Percentiles rank a stretch among this genome's conserved stretches.
phyloP scores from a whole-genome alignment of 345 rosid genomes.

The Eucalyptus regnans region DNA sequence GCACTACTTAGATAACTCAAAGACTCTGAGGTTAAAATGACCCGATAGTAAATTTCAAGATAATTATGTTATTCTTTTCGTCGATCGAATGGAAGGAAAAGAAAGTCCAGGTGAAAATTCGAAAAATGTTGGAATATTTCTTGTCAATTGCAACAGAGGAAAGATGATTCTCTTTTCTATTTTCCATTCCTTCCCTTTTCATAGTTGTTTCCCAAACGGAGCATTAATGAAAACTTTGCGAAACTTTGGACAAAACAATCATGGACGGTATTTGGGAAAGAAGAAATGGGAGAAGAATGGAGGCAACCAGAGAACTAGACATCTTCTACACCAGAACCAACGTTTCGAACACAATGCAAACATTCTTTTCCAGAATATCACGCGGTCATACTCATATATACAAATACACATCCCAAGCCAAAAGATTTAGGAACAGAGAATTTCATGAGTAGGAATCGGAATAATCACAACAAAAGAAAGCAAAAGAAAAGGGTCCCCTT shows the following conservation, averaged over 20 bases:
- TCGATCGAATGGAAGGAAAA: background rate
- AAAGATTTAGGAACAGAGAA: background rate
- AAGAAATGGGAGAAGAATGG: background rate
- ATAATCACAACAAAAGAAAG: background rate
- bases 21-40: accelerated
- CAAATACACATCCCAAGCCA: background rate
- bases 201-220: background rate
- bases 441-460: background rate
- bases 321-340: background rate
- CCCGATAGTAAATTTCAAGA: background rate
- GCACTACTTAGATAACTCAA: background rate
- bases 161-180: background rate
- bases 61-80: background rate
- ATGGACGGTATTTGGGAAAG: background rate
- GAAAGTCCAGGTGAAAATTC: background rate
- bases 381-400: background rate
- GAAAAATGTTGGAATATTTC: background rate
- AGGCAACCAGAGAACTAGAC: background rate
- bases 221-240: background rate
- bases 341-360: background rate
- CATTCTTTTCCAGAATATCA: background rate
- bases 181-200: background rate
- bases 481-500: background rate
- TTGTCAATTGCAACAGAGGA: background rate
- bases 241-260: background rate